phyloP scores from a whole-genome alignment of 169 alveolate species.

The Eimeria necatrix region DNA sequence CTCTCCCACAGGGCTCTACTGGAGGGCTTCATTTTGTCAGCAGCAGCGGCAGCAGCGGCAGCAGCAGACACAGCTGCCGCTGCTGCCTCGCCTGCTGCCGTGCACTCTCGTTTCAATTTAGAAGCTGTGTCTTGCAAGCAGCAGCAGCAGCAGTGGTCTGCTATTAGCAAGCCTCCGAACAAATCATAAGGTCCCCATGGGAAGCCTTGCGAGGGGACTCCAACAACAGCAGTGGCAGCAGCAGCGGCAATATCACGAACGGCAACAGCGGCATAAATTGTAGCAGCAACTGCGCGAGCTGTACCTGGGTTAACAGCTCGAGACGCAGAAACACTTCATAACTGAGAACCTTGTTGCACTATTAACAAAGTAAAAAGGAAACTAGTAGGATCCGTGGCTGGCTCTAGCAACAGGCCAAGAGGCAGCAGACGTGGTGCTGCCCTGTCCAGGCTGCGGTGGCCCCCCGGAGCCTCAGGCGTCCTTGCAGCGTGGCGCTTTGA shows the following conservation, averaged over 20 bases:
- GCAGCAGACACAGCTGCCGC: slow-evolving; percentile 34
- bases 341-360: not conserved
- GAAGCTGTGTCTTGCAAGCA: not conserved
- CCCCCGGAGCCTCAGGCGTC: slow-evolving; percentile 25
- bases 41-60: slow-evolving; percentile 30
- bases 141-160: not conserved
- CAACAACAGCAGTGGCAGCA: not conserved
- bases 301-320: not conserved
- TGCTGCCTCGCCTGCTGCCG: slow-evolving; percentile 25
- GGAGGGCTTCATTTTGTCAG: not conserved
- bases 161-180: not conserved
- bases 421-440: too few relatives aligned
- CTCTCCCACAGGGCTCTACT: not conserved
- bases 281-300: not conserved
- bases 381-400: not conserved
- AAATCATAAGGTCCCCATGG: not conserved
- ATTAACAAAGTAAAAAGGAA: not conserved
- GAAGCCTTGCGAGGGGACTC: not conserved
- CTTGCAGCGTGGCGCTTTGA: not conserved
- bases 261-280: not conserved
- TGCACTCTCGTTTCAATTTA: not conserved
- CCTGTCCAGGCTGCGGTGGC: not conserved
- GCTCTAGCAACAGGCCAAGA: too few relatives aligned
- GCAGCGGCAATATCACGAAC: not conserved
- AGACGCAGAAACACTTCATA: too few relatives aligned